phyloP scores from a whole-genome alignment of 768 basidiomycete species.

The Glaciozyma antarctica region DNA sequence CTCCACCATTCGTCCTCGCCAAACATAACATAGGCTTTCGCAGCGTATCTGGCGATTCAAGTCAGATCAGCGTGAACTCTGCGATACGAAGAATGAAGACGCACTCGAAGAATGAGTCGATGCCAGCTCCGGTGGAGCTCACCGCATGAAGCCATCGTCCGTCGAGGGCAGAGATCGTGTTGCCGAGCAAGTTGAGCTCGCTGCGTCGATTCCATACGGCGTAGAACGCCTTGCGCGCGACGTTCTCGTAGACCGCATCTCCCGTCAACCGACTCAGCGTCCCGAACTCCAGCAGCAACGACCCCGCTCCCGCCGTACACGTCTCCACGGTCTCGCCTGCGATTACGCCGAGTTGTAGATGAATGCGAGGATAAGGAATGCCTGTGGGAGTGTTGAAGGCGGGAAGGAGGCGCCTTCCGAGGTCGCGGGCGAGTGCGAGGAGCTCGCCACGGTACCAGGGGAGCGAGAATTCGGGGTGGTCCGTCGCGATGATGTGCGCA shows the following conservation, averaged over 20 bases:
- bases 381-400: slow-evolving; percentile 88
- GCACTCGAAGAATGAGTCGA: slow-evolving; percentile 85
- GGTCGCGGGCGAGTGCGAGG: slow-evolving; percentile 69
- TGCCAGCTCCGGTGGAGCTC: slow-evolving; percentile 80
- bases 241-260: slow-evolving; percentile 79
- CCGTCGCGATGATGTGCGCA: slow-evolving; percentile 54
- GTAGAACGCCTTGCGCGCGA: slow-evolving; percentile 80
- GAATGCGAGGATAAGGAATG: slow-evolving; percentile 79
- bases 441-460: slow-evolving; percentile 70
- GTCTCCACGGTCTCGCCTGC: slow-evolving; percentile 79
- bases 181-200: slow-evolving; percentile 73
- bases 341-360: slow-evolving; percentile 27
- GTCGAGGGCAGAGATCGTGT: slow-evolving; percentile 61
- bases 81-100: slow-evolving; percentile 5
- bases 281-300: slow-evolving; percentile 87
- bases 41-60: slow-evolving; percentile 48
- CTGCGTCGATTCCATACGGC: slow-evolving; percentile 88
- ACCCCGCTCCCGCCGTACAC: slow-evolving; percentile 87
- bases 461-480: slow-evolving; percentile 28
- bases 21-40: slow-evolving; percentile 73
- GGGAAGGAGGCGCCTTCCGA: slow-evolving; percentile 74
- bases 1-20: slow-evolving; percentile 72
- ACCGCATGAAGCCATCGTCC: slow-evolving; percentile 37
- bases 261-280: slow-evolving; percentile 82
- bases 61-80: neutral